Base-by-base conservation (phyloP, 164 flowering plant genomes). In the Aristolochia californica region DNA sequence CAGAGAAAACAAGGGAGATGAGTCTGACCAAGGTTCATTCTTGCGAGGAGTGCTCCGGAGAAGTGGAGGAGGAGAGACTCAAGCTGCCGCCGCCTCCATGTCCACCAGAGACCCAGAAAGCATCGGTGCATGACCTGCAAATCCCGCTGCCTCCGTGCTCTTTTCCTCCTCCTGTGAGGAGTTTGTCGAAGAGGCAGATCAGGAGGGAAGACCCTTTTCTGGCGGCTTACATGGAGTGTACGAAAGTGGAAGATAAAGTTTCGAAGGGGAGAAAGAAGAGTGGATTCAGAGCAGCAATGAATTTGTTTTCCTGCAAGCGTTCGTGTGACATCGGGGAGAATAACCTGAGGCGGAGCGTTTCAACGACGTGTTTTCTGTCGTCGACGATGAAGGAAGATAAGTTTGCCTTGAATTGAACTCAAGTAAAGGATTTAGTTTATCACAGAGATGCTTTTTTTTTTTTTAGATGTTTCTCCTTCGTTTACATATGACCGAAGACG, bases 241-340 rank as follows among this genome's bases (percentile, higher is more conserved):
- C 76, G 30, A 75, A 73, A 66, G 38, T 51, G 55, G 24, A 4
- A 23, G 11, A 28, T 12, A 22, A 15, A 13, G n/a, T 16, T 47
- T 30, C 3, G 48, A 56, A 13, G 30, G 51, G 47, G 8, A 16
- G 12, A 44, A 22, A 9, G 55, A 50, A 50, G 26, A 16, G 23
- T 18, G 59, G 56, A 12, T 21, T 45, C 24, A 9, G 22, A 4
- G 72, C 26, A n/a, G n/a, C n/a, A 24, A n/a, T 53, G 48, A 62
- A 62, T 45, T 8, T 58, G 24, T 72, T 78, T 45, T 83, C 87
- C 3, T 81, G 87, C 54, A 83, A 72, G 75, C 22, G 58, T 2
- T 77, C 83, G 0, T 74, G 82, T 55, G 71, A 64, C 48, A 82
- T 79, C 43, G 64, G 63, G 56, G 82, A 79, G 48, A 72, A 77